Evolutionary conservation across 139 green algal species (phyloP).

Genomic region (Asterochloris erici): DNA sequence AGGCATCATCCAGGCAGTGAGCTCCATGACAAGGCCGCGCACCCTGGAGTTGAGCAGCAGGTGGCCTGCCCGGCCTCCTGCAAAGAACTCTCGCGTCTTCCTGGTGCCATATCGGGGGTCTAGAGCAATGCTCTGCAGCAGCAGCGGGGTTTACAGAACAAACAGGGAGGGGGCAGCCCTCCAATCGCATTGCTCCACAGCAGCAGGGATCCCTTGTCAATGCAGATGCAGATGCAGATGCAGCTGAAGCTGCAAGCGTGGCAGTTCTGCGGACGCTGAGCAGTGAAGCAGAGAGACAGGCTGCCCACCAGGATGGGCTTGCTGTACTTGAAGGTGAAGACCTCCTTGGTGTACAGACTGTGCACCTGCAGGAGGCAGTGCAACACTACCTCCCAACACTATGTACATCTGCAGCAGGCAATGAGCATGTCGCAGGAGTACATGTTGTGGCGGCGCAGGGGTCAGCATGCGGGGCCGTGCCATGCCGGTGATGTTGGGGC

Average conservation of each 20-base stretch:
- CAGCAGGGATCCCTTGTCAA: too few species aligned
- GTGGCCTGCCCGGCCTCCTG: constrained; percentile 58
- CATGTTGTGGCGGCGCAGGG: not conserved
- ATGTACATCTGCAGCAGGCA: not conserved
- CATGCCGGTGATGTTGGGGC: not conserved
- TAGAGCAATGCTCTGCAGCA: constrained; percentile 65
- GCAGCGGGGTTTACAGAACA: not conserved
- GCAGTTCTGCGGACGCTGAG: not conserved
- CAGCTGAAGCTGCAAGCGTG: not conserved
- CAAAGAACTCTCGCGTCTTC: constrained; percentile 77
- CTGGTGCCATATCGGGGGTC: constrained; percentile 72
- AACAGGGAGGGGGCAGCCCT: not conserved
- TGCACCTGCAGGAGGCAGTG: constrained; percentile 25
- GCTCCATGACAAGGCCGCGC: not conserved
- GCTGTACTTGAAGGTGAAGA: constrained; percentile 46
- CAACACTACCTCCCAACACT: not conserved
- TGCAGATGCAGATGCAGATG: too few species aligned
- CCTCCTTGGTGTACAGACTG: constrained; percentile 68
- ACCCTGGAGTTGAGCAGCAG: constrained; percentile 73
- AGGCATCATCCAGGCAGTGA: not conserved
- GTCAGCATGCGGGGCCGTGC: not conserved
- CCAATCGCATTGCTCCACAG: not conserved
- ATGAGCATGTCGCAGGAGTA: not conserved
- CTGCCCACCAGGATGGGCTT: constrained; percentile 46
- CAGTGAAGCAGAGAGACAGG: not conserved